Percentiles rank a stretch among this genome's conserved stretches.
Evolutionary conservation across 257 asterid species (phyloP).

Genomic region (Fraxinus americana): DNA sequence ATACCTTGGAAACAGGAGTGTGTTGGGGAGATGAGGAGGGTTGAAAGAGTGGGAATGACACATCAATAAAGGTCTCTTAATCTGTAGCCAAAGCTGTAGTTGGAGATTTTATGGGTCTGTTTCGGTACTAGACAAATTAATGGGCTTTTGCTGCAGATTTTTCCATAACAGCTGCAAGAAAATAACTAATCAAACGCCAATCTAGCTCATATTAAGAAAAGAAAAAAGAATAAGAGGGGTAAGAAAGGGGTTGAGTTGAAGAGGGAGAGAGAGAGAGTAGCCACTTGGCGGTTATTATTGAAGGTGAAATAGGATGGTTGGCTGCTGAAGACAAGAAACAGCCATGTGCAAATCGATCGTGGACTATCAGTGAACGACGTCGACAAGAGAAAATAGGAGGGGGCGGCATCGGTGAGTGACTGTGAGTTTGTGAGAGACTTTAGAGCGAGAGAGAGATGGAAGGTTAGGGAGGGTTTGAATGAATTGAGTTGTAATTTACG

Average conservation of each 20-base stretch:
- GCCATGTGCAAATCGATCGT: slow-evolving; percentile 25
- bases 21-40: slow-evolving; percentile 43
- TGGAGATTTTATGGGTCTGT: slow-evolving; percentile 30
- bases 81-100: slow-evolving; percentile 34
- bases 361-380: too few species aligned
- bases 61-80: slow-evolving; percentile 40
- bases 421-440: too few species aligned
- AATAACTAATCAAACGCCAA: too few species aligned
- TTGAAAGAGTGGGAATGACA: slow-evolving; percentile 59
- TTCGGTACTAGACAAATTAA: slow-evolving; percentile 22
- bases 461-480: too few species aligned
- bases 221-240: too few species aligned
- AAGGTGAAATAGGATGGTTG: slow-evolving; percentile 30
- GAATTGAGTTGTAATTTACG: too few species aligned
- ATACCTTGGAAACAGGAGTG: slow-evolving; percentile 76
- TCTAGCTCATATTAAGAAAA: background rate
- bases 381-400: too few species aligned
- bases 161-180: too few species aligned
- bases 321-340: slow-evolving; percentile 33
- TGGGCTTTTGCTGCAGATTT: too few species aligned
- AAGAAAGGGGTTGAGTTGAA: background rate
- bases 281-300: slow-evolving; percentile 35
- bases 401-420: too few species aligned
- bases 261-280: background rate
- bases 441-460: too few species aligned